Base-by-base conservation (phyloP, 2,329 filamentous ascomycete genomes). In the Claviceps capensis region DNA sequence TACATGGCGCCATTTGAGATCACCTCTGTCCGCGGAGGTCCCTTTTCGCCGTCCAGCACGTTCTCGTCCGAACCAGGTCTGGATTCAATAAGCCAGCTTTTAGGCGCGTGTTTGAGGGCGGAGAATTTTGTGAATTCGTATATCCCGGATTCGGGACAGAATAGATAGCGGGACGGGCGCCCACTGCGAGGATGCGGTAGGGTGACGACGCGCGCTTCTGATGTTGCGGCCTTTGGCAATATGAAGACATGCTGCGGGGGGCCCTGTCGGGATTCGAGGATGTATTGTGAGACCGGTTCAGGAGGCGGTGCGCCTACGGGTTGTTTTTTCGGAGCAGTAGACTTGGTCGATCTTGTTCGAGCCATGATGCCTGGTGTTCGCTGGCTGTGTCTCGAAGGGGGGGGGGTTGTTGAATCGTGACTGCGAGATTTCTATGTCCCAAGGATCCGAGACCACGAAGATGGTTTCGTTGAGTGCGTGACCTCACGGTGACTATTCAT, bases 1-100 rank as follows among this genome's bases (percentile, higher is more conserved):
- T 86, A 85, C n/a, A 97, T 70, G 54, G 89, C 82, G 37, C 88
- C 81, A 44, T 75, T 76, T 60, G 82, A 82, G 37, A 82, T 76
- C 23, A 88, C 59, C 26, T 63, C 59, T 36, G 59, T 57, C 26
- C 58, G 57, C 4, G 37, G 51, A 59, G 55, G 49, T n/a, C 54
- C 48, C 38, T 44, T 43, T 17, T 55, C 60, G 8, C 53, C 50
- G 17, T 55, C 52, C 34, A 55, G 23, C 9, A 59, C 54, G 11
- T 62, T 56, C 6, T 59, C 55, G 4, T 44, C 49, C 57, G 51
- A 45, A 34, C 37, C 51, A 37, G 54, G 53, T 19, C 56, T 49
- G 4, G 58, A 61, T 52, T 78, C 72, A 48, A 85, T 69, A 34
- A 86, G 66, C 81, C 81, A 85, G 60, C 81, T 85, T 50, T 76